Evolutionary conservation across 805 yeast species (phyloP).

Genomic region (Yarrowia divulgata): DNA sequence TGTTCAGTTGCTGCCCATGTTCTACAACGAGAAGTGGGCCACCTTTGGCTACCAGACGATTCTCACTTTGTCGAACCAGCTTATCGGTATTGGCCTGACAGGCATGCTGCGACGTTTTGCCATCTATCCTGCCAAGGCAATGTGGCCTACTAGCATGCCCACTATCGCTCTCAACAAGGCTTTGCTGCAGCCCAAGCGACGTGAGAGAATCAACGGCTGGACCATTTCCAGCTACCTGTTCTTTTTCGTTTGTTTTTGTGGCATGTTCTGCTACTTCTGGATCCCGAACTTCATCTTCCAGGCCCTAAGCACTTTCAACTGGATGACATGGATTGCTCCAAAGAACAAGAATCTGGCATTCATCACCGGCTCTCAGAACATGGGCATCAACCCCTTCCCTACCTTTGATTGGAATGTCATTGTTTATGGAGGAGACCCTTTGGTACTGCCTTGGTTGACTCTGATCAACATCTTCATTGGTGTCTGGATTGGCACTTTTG

Average conservation of each 20-base stretch:
- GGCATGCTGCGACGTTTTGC: constrained; percentile 62
- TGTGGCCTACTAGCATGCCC: constrained; percentile 63
- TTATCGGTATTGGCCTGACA: constrained; percentile 60
- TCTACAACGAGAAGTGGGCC: constrained; percentile 41
- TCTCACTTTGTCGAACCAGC: constrained; percentile 57
- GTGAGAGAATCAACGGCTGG: constrained; percentile 58
- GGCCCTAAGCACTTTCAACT: constrained; percentile 67
- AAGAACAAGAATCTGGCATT: constrained; percentile 65
- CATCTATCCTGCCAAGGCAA: constrained; percentile 54
- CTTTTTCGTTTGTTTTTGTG: constrained; percentile 55
- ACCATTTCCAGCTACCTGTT: constrained; percentile 59
- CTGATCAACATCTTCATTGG: constrained; percentile 39
- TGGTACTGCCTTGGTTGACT: constrained; percentile 42
- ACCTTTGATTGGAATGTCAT: constrained; percentile 54
- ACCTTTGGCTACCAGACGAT: constrained; percentile 54
- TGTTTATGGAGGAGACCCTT: constrained; percentile 39
- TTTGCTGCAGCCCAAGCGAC: constrained; percentile 50
- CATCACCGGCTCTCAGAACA: constrained; percentile 60
- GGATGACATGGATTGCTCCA: constrained; percentile 64
- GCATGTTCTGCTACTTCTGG: constrained; percentile 67
- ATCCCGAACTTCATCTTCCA: constrained; percentile 70
- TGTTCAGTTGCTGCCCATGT: constrained; percentile 27
- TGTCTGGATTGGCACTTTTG: constrained; percentile 40
- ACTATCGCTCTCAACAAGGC: constrained; percentile 55
- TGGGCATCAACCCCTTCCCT: constrained; percentile 54